Percentiles rank a stretch among this genome's conserved stretches.
Evolutionary conservation across 2,329 filamentous ascomycete species (phyloP).

Genomic region (Raffaelea ambrosiae): DNA sequence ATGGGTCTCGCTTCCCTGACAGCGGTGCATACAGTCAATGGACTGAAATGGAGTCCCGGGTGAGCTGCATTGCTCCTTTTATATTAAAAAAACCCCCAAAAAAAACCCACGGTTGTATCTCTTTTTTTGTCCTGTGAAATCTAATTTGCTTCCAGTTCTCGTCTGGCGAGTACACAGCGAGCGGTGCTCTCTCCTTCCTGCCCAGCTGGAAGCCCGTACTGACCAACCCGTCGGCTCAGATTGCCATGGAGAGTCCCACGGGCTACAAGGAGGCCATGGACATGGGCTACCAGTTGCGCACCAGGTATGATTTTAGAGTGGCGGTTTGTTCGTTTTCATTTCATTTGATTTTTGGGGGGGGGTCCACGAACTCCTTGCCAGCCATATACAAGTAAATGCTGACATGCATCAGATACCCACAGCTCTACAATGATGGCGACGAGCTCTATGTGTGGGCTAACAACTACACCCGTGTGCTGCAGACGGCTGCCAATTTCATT

Average conservation of each 20-base stretch:
- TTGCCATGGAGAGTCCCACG: slow-evolving; percentile 24
- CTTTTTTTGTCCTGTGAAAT: too few relatives aligned
- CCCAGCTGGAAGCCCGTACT: slow-evolving; percentile 50
- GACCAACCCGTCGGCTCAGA: slow-evolving; percentile 39
- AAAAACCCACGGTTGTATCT: background rate
- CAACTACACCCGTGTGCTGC: slow-evolving; percentile 54
- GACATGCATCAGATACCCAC: slow-evolving; percentile 23
- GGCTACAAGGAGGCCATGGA: slow-evolving; percentile 54
- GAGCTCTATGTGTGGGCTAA: slow-evolving; percentile 57
- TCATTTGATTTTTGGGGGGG: too few relatives aligned
- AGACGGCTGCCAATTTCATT: slow-evolving; percentile 53
- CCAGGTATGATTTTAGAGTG: slow-evolving; percentile 24
- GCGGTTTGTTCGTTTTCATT: too few relatives aligned
- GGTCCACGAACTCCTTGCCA: too few relatives aligned
- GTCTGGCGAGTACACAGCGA: slow-evolving; percentile 42
- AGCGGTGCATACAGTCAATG: slow-evolving; percentile 50
- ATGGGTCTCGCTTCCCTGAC: slow-evolving; percentile 57
- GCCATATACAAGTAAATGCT: background rate
- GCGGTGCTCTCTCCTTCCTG: slow-evolving; percentile 46
- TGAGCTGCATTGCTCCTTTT: slow-evolving; percentile 20
- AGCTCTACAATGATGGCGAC: slow-evolving; percentile 40
- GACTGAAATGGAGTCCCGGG: slow-evolving; percentile 36
- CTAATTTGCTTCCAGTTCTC: too few relatives aligned
- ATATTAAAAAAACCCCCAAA: too few relatives aligned
- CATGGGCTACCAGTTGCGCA: slow-evolving; percentile 43